These are phyloP conservation scores for Lecanosticta acicola DNA, from an alignment of 2,329 filamentous ascomycete species.

Conservation along the genomic window DNA sequence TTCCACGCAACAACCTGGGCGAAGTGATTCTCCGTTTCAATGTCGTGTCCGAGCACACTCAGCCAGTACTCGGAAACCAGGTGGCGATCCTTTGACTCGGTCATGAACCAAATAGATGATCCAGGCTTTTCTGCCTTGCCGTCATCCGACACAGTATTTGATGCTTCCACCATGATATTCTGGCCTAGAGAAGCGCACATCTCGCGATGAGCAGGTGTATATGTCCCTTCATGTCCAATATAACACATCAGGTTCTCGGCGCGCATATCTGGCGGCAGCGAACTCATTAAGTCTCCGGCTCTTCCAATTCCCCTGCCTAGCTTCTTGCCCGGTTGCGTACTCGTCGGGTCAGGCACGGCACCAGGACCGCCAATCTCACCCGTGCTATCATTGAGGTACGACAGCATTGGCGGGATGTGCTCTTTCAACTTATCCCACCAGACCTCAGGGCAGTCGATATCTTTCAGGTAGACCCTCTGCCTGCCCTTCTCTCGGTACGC, in stretches of 20 bases:
- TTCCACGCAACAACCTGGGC: slow-evolving; percentile 95
- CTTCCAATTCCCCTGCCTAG: slow-evolving; percentile 58
- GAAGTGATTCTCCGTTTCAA: slow-evolving; percentile 95
- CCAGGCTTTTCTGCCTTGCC: slow-evolving; percentile 70
- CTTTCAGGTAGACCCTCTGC: slow-evolving; percentile 90
- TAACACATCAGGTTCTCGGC: slow-evolving; percentile 98
- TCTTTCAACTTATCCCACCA: slow-evolving; percentile 78
- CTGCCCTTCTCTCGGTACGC: slow-evolving; percentile 74
- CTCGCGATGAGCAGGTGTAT: slow-evolving; percentile 88
- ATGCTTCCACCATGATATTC: slow-evolving; percentile 97
- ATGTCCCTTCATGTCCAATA: slow-evolving; percentile 93
- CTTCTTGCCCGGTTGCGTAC: slow-evolving; percentile 38
- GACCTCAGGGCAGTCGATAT: slow-evolving; percentile 86
- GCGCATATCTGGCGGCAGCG: slow-evolving; percentile 76
- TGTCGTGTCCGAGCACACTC: slow-evolving; percentile 88
- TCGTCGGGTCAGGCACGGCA: slow-evolving; percentile 44
- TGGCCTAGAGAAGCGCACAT: slow-evolving; percentile 97
- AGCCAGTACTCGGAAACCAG: slow-evolving; percentile 90
- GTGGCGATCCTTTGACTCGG: slow-evolving; percentile 84
- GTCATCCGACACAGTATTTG: slow-evolving; percentile 55
- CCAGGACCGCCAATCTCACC: slow-evolving; percentile 53
- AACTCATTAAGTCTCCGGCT: slow-evolving; percentile 92
- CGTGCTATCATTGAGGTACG: slow-evolving; percentile 82
- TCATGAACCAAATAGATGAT: slow-evolving; percentile 98
- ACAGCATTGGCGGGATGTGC: slow-evolving; percentile 73